Conservation (phyloP, 2,329 filamentous ascomycete genomes). For the Zalaria obscura region DNA sequence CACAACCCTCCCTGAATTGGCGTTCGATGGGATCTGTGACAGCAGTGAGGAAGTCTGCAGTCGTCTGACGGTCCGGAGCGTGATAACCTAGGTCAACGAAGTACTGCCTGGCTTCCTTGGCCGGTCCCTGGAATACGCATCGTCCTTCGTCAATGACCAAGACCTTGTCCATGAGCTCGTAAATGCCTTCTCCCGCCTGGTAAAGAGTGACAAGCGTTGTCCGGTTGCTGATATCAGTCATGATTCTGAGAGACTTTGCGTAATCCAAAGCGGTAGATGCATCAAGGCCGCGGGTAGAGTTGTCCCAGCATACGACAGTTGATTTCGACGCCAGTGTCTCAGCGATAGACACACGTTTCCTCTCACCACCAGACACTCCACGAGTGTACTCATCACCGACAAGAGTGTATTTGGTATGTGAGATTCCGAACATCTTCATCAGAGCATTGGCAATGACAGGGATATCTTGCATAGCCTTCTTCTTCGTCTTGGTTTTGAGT, state of each 20-base stretch:
- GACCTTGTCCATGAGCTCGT: conserved; percentile 67
- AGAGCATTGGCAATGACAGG: conserved; percentile 56
- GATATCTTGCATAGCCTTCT: conserved; percentile 48
- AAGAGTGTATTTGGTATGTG: conserved; percentile 57
- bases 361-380: conserved; percentile 66
- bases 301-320: conserved; percentile 66
- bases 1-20: conserved; percentile 49
- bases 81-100: conserved; percentile 53
- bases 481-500: conserved; percentile 60
- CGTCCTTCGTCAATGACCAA: conserved; percentile 61
- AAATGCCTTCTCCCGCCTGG: conserved; percentile 56
- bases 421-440: conserved; percentile 65
- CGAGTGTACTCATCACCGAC: conserved; percentile 62
- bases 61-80: conserved; percentile 49
- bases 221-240: conserved; percentile 62
- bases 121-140: conserved; percentile 52
- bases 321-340: conserved; percentile 63
- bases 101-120: conserved; percentile 47
- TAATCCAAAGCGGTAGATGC: conserved; percentile 68
- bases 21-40: conserved; percentile 62
- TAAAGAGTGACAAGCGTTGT: conserved; percentile 60
- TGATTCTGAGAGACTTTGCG: conserved; percentile 60
- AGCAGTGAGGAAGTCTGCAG: conserved; percentile 64
- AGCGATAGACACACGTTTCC: conserved; percentile 67
- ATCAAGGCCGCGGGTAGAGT: conserved; percentile 66